Evolutionary conservation across 2,329 filamentous ascomycete species (phyloP).

Genomic region (Neopestalotiopsis clavispora): DNA sequence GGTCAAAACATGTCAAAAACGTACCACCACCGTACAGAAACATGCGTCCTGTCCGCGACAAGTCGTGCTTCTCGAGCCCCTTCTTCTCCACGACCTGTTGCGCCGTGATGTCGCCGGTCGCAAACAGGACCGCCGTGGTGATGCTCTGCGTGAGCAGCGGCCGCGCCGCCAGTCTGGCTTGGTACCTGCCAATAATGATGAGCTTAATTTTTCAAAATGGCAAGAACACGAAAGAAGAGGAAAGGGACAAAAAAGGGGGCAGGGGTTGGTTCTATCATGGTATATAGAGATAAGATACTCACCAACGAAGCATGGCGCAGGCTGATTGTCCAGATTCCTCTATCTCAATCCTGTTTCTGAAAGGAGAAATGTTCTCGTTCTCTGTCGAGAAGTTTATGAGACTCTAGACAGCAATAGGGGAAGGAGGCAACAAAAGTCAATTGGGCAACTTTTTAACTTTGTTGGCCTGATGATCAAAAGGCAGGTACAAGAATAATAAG

Average conservation of each 20-base stretch:
- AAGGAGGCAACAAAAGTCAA: no score
- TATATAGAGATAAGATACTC: conserved; percentile 19
- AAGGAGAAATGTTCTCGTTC: not conserved
- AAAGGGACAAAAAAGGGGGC: no score
- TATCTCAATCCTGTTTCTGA: not conserved
- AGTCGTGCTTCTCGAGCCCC: conserved; percentile 77
- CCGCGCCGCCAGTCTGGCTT: conserved; percentile 76
- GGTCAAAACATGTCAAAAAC: conserved; percentile 32
- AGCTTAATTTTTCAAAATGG: not conserved
- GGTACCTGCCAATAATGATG: conserved; percentile 68
- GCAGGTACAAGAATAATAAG: no score
- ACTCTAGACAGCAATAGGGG: not conserved
- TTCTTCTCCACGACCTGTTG: conserved; percentile 89
- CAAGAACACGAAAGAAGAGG: no score
- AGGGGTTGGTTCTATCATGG: not conserved
- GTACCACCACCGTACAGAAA: conserved; percentile 77
- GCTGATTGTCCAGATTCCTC: not conserved
- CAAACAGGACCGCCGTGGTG: conserved; percentile 91
- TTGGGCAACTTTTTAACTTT: no score
- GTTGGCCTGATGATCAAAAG: no score
- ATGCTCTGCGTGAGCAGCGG: conserved; percentile 90
- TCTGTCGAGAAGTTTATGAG: not conserved
- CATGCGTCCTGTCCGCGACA: conserved; percentile 77
- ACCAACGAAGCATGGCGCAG: conserved; percentile 33
- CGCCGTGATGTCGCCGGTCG: conserved; percentile 86